A percentile compares a stretch with the other conserved stretches of the same genome.
Conservation (phyloP, 2,329 filamentous ascomycete genomes). For the Alternaria burnsii region DNA sequence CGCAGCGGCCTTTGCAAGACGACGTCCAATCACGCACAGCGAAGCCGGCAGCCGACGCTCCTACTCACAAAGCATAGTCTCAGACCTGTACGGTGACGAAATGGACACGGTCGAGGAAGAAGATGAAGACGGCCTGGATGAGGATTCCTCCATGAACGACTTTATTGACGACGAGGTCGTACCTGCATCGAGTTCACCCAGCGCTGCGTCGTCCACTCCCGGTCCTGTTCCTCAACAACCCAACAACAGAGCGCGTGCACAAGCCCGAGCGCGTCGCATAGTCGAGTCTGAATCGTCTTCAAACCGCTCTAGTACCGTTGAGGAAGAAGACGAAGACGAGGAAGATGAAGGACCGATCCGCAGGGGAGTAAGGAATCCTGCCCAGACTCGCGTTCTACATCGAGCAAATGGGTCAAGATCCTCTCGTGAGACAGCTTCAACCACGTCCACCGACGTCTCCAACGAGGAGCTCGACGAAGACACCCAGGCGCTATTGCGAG, state of each 20-base stretch:
- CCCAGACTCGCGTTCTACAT: conserved; percentile 40
- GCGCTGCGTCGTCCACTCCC: conserved; percentile 41
- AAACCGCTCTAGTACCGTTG: conserved; percentile 44
- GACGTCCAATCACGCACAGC: conserved; percentile 52
- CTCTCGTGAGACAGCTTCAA: conserved; percentile 41
- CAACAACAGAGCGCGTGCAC: conserved; percentile 28
- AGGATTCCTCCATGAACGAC: conserved; percentile 54
- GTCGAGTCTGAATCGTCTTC: conserved; percentile 52
- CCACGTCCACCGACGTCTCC: conserved; percentile 47
- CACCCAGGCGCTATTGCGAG: conserved; percentile 46
- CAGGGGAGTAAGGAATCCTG: conserved; percentile 42
- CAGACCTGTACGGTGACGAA: conserved; percentile 52
- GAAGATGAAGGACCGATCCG: conserved; percentile 49
- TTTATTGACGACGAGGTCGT: conserved; percentile 52
- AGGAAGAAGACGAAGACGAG: conserved; percentile 50
- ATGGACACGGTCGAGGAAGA: conserved; percentile 55
- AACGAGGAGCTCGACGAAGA: conserved; percentile 52
- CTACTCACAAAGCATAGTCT: conserved; percentile 52
- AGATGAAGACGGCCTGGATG: conserved; percentile 51
- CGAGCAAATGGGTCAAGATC: conserved; percentile 48
- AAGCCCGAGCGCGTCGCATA: conserved; percentile 45
- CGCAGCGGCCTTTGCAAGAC: conserved; percentile 30
- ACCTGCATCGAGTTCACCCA: conserved; percentile 33
- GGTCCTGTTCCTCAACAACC: conserved; percentile 43
- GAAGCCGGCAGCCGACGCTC: conserved; percentile 53